phyloP scores from a whole-genome alignment of 805 yeast genomes.

The Blastobotrys attinorum region DNA sequence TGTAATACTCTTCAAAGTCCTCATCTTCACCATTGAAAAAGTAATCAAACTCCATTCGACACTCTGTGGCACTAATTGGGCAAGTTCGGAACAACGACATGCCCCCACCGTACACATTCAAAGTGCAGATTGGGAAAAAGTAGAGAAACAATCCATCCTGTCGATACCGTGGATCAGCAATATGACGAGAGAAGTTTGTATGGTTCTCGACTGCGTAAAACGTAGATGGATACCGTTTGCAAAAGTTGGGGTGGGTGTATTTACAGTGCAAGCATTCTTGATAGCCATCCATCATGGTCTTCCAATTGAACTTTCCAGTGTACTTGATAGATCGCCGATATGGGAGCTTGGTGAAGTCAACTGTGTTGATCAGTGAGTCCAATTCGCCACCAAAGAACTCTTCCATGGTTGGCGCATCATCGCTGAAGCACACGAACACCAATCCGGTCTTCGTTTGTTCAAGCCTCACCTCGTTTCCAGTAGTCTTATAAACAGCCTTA shows the following conservation, averaged over 20 bases:
- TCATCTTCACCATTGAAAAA: slow-evolving; percentile 1
- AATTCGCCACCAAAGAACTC: slow-evolving; percentile 1
- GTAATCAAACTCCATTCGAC: slow-evolving; percentile 4
- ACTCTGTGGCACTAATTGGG: slow-evolving; percentile 1
- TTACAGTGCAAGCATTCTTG: background rate
- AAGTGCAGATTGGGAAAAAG: slow-evolving; percentile 3
- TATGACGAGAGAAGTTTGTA: background rate
- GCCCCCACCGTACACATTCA: slow-evolving; percentile 2
- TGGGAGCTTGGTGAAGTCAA: slow-evolving; percentile 1
- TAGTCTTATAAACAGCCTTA: background rate
- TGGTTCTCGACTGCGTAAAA: slow-evolving; percentile 1
- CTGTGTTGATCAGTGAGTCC: background rate
- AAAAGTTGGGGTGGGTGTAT: background rate
- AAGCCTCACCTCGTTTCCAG: background rate
- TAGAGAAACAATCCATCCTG: slow-evolving; percentile 1
- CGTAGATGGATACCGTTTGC: background rate
- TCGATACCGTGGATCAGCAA: background rate
- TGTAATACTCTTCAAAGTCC: slow-evolving; percentile 1
- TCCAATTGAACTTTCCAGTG: slow-evolving; percentile 4
- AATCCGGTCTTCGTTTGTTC: slow-evolving; percentile 1
- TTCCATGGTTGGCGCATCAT: background rate
- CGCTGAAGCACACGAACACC: background rate
- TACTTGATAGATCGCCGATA: slow-evolving; percentile 2
- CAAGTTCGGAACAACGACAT: slow-evolving; percentile 1
- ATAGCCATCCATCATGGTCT: slow-evolving; percentile 2